Evolutionary conservation across 139 green algal genomes (phyloP).

Genomic region (Coccomyxa sp.): DNA sequence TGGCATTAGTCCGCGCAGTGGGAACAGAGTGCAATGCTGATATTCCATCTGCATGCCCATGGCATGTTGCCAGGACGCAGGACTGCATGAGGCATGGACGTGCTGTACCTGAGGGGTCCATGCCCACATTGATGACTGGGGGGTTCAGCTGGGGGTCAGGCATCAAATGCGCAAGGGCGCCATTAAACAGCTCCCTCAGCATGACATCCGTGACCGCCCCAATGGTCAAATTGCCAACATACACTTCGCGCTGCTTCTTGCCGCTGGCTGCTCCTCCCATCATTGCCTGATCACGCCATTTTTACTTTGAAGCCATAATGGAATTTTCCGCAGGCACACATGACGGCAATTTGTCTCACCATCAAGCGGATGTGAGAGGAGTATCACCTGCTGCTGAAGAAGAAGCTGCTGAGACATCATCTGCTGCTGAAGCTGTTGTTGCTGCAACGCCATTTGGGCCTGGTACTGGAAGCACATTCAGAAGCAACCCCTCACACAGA

Average conservation of each 20-base stretch:
- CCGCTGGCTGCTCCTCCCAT: constrained; percentile 1
- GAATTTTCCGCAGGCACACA: background rate
- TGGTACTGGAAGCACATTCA: constrained; percentile 23
- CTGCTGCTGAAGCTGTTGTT: constrained; percentile 57
- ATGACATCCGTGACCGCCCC: constrained; percentile 64
- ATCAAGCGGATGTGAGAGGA: background rate
- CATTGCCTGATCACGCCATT: background rate
- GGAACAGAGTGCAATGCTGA: too few species aligned
- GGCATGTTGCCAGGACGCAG: too few species aligned
- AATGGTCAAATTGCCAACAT: constrained; percentile 85
- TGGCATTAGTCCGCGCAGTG: too few species aligned
- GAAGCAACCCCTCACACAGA: too few species aligned
- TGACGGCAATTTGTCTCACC: background rate
- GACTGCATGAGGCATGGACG: too few species aligned
- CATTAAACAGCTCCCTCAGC: constrained; percentile 85
- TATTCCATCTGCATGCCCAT: too few species aligned
- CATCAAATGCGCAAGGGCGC: constrained; percentile 49
- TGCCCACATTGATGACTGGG: constrained; percentile 66
- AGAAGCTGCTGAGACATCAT: constrained; percentile 49
- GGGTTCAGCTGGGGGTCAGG: constrained; percentile 63
- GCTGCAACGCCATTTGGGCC: constrained; percentile 31
- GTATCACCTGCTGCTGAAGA: constrained; percentile 29
- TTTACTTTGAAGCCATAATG: too few species aligned
- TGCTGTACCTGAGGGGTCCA: constrained; percentile 46
- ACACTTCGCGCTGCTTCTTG: constrained; percentile 78